These are phyloP conservation scores for Euptelea pleiosperma DNA, from an alignment of 164 flowering plant species.

Conservation along the genomic window DNA sequence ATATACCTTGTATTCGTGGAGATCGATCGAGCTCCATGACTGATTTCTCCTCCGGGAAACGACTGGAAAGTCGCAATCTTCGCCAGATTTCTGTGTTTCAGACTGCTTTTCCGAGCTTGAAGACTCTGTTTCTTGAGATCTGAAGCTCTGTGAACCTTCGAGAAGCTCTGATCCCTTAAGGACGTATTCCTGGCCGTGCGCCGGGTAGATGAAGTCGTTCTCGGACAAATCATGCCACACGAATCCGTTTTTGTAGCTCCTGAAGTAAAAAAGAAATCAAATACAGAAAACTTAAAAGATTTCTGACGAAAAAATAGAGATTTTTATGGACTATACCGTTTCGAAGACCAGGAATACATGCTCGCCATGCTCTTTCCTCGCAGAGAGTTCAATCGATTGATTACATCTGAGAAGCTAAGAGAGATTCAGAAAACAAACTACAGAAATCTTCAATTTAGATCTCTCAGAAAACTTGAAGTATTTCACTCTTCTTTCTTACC, in stretches of 20 bases:
- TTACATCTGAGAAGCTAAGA: constrained; percentile 57
- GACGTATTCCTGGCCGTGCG: constrained; percentile 83
- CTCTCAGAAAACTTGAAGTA: no score
- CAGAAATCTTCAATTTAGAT: background rate
- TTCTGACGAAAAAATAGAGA: background rate
- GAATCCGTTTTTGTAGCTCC: constrained; percentile 90
- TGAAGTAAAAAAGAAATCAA: constrained; percentile 19
- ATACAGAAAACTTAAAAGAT: background rate
- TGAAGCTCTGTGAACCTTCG: constrained; percentile 19
- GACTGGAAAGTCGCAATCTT: constrained; percentile 33
- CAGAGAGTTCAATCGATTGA: constrained; percentile 59
- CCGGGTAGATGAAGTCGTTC: constrained; percentile 76
- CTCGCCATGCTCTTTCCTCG: constrained; percentile 83
- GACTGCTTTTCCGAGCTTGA: constrained; percentile 21
- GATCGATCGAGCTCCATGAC: constrained; percentile 77
- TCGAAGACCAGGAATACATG: constrained; percentile 90
- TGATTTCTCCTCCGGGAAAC: constrained; percentile 54
- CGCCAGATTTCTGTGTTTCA: constrained; percentile 19
- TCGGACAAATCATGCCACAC: constrained; percentile 94
- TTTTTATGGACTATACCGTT: constrained; percentile 28
- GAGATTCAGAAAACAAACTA: background rate
- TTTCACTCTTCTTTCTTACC: constrained; percentile 9
- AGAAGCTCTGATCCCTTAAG: constrained; percentile 91
- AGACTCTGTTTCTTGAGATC: constrained; percentile 27
- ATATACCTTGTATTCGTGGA: constrained; percentile 76